Percentiles rank a stretch among this genome's conserved stretches.
These are phyloP conservation scores for Fusarium nelsonii DNA, from an alignment of 2,329 filamentous ascomycete species.

Conservation along the genomic window DNA sequence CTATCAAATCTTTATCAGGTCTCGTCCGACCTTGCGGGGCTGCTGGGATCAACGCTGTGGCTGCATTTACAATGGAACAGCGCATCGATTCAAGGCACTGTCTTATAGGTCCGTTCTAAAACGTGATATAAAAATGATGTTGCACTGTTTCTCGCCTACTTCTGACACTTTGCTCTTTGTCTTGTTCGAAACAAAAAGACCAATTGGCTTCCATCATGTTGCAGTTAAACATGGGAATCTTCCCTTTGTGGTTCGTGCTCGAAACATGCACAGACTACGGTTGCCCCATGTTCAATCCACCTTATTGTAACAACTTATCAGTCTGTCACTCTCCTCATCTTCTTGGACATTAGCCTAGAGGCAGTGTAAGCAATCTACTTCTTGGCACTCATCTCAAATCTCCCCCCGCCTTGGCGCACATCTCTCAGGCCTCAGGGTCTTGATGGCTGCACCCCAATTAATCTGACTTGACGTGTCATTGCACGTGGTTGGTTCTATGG, in stretches of 20 bases:
- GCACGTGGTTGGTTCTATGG: constrained; percentile 24
- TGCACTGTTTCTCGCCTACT: background rate
- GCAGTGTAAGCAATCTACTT: constrained; percentile 22
- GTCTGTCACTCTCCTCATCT: constrained; percentile 7
- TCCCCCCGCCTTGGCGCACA: constrained; percentile 23
- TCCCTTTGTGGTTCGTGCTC: background rate
- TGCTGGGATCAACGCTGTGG: constrained; percentile 15
- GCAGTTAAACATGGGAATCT: background rate
- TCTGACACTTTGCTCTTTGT: background rate
- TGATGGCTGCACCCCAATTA: constrained; percentile 34
- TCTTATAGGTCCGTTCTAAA: background rate
- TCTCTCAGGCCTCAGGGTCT: constrained; percentile 32
- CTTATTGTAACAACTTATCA: background rate
- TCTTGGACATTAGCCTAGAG: constrained; percentile 9
- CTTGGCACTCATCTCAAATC: constrained; percentile 32
- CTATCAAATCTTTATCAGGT: background rate
- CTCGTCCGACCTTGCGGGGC: constrained; percentile 25
- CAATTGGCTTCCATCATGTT: background rate
- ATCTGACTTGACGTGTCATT: constrained; percentile 27
- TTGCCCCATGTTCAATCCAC: background rate
- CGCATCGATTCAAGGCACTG: background rate
- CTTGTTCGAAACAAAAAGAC: background rate
- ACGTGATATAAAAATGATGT: background rate
- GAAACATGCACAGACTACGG: constrained; percentile 4
- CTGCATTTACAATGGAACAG: background rate